Conservation (phyloP, 106 monocot genomes). For the Dendrobium officinale region DNA sequence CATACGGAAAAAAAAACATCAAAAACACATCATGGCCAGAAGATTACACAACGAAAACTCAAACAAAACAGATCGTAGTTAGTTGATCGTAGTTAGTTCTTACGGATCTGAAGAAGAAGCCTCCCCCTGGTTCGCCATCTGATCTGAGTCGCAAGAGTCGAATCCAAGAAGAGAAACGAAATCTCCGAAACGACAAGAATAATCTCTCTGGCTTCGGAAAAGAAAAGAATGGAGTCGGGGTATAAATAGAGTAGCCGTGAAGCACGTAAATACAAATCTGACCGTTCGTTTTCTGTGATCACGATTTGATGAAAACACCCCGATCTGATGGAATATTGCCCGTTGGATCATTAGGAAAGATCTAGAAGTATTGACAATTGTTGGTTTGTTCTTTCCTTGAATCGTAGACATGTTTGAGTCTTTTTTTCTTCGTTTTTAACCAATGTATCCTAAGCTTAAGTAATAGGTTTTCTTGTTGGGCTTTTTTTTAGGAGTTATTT, state of each 20-base stretch:
- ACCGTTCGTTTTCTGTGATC: neutral
- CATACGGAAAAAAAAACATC: neutral
- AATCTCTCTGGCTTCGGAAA: neutral
- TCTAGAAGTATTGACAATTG: neutral
- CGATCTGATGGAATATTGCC: neutral
- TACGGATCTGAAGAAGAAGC: constrained; percentile 62
- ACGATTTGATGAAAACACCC: too few relatives aligned
- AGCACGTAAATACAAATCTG: neutral
- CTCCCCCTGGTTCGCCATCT: constrained; percentile 43
- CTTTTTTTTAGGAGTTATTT: too few relatives aligned
- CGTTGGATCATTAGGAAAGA: constrained; percentile 3
- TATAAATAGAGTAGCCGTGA: neutral
- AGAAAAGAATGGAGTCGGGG: neutral
- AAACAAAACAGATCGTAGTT: neutral
- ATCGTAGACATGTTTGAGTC: too few relatives aligned
- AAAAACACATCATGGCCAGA: neutral
- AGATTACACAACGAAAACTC: constrained; percentile 4
- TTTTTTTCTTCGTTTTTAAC: neutral
- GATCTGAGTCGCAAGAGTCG: neutral
- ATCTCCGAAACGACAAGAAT: neutral
- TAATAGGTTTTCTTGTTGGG: neutral
- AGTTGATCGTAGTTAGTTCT: constrained; percentile 2
- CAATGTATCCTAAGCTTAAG: neutral
- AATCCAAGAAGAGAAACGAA: neutral
- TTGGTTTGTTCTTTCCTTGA: neutral